Evolutionary conservation across 495 filamentous ascomycete species (phyloP), one percentile per base, ranked within the genome.

Genomic region (Podospora pseudopauciseta): DNA sequence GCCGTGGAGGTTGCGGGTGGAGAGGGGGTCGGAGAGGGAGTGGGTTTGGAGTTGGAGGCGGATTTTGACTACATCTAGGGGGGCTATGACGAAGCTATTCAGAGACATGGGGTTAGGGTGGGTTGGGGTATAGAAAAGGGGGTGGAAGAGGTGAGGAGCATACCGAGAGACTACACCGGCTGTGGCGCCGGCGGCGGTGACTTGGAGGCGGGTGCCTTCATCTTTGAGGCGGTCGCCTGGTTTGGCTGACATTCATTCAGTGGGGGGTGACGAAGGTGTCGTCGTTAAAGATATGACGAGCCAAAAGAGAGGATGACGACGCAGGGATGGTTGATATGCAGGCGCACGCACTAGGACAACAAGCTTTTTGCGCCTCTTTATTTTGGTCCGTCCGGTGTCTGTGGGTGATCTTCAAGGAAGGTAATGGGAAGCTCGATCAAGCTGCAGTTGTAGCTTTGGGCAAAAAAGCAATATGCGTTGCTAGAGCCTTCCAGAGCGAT

Each of bases 51-150:
- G 86, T 75, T 97, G 93, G 60, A 97, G 88, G n/a, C 93, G 90
- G 80, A 97, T 97, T 83, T 97, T 97, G 80, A 96, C 88, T 68
- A 97, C 93, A 78, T 97, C 93, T 65, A 97, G 89, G 65, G 93
- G 93, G 63, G 93, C 93, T 77, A 96, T 89, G 73, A 92, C 88
- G 83, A 97, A 97, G 72, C 90, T 92, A 70, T 13, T 5, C 23
- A 3, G 5, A 11, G 15, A 49, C 9, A 13, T 49, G 1, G 23
- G 23, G 39, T 49, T 49, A 16, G 39, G 39, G 16, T 18, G 27
- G 64, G 61, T 62, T 5, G 61, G 34, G 62, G 20, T 32, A 2
- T 23, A 23, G 23, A 23, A 23, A 23, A 11, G 9, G 61, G 61
- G 1, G 23, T 30, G 44, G 39, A 26, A 20, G 39, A 34, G 60